Percentiles rank a stretch among this genome's conserved stretches.
Conservation (phyloP, 179 eudicot species). For the Vitellaria paradoxa region DNA sequence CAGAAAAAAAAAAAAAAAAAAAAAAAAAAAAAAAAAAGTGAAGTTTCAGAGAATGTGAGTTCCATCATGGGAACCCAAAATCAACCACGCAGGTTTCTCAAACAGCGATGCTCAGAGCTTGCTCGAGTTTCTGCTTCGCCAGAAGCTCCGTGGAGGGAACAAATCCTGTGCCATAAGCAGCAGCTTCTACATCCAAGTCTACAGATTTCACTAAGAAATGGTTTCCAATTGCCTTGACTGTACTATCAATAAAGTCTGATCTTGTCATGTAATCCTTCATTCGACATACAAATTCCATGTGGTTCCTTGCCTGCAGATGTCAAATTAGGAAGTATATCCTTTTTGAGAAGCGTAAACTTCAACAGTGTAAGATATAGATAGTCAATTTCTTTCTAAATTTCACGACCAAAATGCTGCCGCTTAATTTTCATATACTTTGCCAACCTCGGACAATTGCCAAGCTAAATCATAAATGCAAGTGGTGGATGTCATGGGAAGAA, state of each 20-base stretch:
- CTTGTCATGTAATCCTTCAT: conserved; percentile 63
- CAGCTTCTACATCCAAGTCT: conserved; percentile 28
- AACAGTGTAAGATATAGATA: too few relatives aligned
- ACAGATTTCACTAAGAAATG: conserved; percentile 43
- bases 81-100: background rate
- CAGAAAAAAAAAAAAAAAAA: too few relatives aligned
- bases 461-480: background rate
- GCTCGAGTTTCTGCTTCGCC: conserved; percentile 37
- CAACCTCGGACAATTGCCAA: too few relatives aligned
- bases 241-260: conserved; percentile 46
- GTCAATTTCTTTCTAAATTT: too few relatives aligned
- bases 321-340: too few relatives aligned
- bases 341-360: too few relatives aligned
- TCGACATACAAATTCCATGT: conserved; percentile 66
- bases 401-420: too few relatives aligned
- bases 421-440: too few relatives aligned
- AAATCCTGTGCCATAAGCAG: conserved; percentile 26
- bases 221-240: conserved; percentile 38
- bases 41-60: too few relatives aligned
- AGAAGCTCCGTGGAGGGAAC: conserved; percentile 47
- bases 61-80: too few relatives aligned
- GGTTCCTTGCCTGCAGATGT: conserved; percentile 51
- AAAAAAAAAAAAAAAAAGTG: too few relatives aligned
- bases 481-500: background rate
- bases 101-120: background rate